Percentiles rank a stretch among this genome's conserved stretches.
phyloP scores from a whole-genome alignment of 106 monocot species.

The Cymbidium sinense region DNA sequence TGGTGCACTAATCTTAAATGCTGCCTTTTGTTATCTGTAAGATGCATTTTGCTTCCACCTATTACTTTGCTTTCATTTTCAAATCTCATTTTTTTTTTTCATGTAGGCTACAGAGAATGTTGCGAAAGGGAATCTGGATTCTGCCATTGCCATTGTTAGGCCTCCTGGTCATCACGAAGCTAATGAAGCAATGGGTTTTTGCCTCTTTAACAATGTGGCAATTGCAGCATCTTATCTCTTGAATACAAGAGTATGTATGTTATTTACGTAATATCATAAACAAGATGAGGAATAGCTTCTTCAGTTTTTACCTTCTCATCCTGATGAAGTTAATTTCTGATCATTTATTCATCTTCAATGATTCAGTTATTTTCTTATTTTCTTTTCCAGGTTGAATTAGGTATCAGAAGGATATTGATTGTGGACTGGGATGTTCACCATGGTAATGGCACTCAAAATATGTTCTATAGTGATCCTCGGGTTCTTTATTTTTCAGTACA shows the following conservation, averaged over 20 bases:
- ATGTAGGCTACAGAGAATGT: slow-evolving; percentile 68
- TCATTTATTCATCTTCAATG: background rate
- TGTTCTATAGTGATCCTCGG: slow-evolving; percentile 80
- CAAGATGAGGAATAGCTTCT: background rate
- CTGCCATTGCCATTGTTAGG: slow-evolving; percentile 82
- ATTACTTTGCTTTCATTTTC: no score
- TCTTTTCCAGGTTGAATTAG: slow-evolving; percentile 72
- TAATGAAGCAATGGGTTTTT: slow-evolving; percentile 91
- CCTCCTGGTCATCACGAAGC: slow-evolving; percentile 97
- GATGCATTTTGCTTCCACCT: background rate
- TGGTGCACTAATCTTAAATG: background rate
- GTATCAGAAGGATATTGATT: slow-evolving; percentile 82
- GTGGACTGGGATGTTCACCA: slow-evolving; percentile 99
- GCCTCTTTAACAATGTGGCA: slow-evolving; percentile 97
- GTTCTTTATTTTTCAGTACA: slow-evolving; percentile 97
- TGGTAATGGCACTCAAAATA: slow-evolving; percentile 95
- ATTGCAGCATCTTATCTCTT: slow-evolving; percentile 77
- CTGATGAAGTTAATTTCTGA: background rate
- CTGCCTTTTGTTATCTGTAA: background rate
- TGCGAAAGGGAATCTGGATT: slow-evolving; percentile 62
- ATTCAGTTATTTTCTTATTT: background rate
- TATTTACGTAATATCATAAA: slow-evolving; percentile 1
- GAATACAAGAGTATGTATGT: slow-evolving; percentile 51
- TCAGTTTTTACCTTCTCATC: background rate
- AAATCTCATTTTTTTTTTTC: background rate